Evolutionary conservation across 2,329 filamentous ascomycete genomes (phyloP), one percentile per base, ranked within the genome.

Genomic region (Scedosporium aurantiacum): DNA sequence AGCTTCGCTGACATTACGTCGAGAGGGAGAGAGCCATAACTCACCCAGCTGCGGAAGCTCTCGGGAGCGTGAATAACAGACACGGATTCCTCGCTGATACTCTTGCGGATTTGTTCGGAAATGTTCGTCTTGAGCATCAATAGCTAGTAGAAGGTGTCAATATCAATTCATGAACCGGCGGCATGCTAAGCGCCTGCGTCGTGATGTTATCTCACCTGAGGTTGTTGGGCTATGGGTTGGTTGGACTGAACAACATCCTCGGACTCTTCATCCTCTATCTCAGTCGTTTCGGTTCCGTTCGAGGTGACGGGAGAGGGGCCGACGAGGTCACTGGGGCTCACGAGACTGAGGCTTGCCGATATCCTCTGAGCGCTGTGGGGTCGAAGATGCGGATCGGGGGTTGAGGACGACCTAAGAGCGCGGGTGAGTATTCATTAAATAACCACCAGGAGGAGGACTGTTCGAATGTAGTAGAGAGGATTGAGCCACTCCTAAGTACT

Each of bases 1-100:
- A 23, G 43, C n/a, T 57, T 50, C 45, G 28, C 14, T 23, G 14
- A 18, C 62, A 32, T n/a, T 45, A 18, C 25, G 58, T 28, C 55
- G 2, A 47, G 10, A 52, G 21, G 37, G 16, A 21, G 16, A 2
- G 5, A 10, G 27, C 25, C 47, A 60, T 5, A 50, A 71, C 82
- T 70, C 72, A 94, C 90, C 82, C 94, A 96, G 67, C 83, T 83
- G 61, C 84, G 82, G 73, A 94, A 97, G 64, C 88, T 90, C 65
- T 90, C 81, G 0, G 92, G 91, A 16, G 90, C 90, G 78, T 96
- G 92, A 66, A 97, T 96, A 61, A 96, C 92, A 1, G 92, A 97
- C 60, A 90, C 82, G 25, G 91, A 87, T 66, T 92, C 90, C 66
- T 96, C 90, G 64, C 85, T 86, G 25, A 82, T 81, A 60, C 76